phyloP scores from a whole-genome alignment of 805 yeast species.

The Phaffomyces thermotolerans region DNA sequence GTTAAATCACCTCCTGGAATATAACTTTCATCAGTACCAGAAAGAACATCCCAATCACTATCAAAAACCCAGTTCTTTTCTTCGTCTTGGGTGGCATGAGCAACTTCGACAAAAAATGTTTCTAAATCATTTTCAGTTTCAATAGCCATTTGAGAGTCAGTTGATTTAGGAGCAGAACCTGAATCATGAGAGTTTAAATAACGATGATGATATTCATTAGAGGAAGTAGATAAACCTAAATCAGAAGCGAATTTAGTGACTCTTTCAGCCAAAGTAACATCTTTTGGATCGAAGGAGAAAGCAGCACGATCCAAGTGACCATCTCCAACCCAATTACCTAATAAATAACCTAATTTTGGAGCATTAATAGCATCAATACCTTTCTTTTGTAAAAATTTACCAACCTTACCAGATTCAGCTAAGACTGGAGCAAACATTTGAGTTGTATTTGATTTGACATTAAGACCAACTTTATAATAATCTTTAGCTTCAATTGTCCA shows the following conservation, averaged over 20 bases:
- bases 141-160: too few relatives aligned
- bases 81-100: too few relatives aligned
- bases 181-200: background rate
- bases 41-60: slow-evolving; percentile 14
- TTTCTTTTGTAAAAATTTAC: slow-evolving; percentile 18
- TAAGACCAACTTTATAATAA: slow-evolving; percentile 21
- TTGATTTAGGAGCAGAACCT: background rate
- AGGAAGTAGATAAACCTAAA: slow-evolving; percentile 1
- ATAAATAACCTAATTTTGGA: slow-evolving; percentile 30
- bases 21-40: slow-evolving; percentile 15
- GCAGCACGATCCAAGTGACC: slow-evolving; percentile 25
- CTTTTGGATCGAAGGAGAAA: slow-evolving; percentile 26
- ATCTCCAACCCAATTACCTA: slow-evolving; percentile 36
- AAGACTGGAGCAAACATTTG: slow-evolving; percentile 32
- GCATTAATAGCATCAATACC: slow-evolving; percentile 18
- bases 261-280: slow-evolving; percentile 20
- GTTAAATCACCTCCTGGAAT: background rate
- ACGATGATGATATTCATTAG: slow-evolving; percentile 8
- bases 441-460: slow-evolving; percentile 26
- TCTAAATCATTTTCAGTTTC: too few relatives aligned
- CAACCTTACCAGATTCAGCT: slow-evolving; percentile 27
- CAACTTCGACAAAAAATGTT: too few relatives aligned
- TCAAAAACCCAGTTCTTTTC: slow-evolving; percentile 1
- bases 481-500: slow-evolving; percentile 37
- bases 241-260: slow-evolving; percentile 19